Evolutionary conservation across 352 stramenopile species (phyloP), one percentile per base, ranked within the genome.

Genomic region (Phytophthora hybrid): DNA sequence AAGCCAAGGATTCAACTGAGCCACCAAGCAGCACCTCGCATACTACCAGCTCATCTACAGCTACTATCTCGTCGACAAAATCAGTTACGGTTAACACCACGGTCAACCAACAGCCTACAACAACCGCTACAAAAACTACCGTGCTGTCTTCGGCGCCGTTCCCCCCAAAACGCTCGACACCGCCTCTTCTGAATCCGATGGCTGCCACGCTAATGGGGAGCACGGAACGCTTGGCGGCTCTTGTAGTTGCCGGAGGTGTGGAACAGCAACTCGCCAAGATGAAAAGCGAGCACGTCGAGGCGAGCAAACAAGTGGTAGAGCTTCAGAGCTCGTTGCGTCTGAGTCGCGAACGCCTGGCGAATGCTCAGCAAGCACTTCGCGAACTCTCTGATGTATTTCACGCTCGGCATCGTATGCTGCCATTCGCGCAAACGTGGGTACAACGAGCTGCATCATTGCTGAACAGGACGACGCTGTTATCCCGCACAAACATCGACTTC

Each of bases 251-350:
- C 26, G 82, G 84, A 34, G 87, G 84, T n/a, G 78, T 96, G 3
- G 85, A 94, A 51, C 82, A 92, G 19, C 88, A 94, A 58, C 69
- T 95, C 1, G 58, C 78, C 0, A 93, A 91, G 58, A 88, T 96
- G 79, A 91, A 92, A 57, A 78, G 46, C 23, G 89, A 93, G 51
- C 81, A 93, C 58, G 63, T 82, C 0, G 88, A 96, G 64, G 71
- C 88, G 13, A 94, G 91, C 68, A 79, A 87, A 3, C 85, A 94
- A 76, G 80, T 91, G 5, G 58, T 84, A 5, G 88, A 93, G 52
- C 72, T 93, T 29, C 79, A 94, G 53, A 85, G 83, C 23, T 90
- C 87, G 18, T 79, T 96, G 58, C 75, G 73, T 31, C 63, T 93
- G 6, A 90, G 82, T 59, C 88, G 85, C 31, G 89, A 92, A 32